Conservation (phyloP, 2,329 filamentous ascomycete species). For the Fusarium denticulatum region DNA sequence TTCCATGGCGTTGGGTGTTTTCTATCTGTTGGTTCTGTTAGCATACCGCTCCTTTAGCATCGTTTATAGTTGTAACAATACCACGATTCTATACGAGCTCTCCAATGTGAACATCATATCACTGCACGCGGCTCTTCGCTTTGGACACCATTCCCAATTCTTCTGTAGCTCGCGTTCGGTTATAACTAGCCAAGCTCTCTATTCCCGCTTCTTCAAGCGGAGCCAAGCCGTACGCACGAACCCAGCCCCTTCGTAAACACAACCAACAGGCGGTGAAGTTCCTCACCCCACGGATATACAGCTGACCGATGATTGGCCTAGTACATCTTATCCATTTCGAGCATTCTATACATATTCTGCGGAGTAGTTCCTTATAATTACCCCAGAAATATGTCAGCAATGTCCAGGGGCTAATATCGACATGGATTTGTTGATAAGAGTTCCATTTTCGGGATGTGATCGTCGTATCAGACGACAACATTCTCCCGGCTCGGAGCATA, state of each 20-base stretch:
- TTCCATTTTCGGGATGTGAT: neutral
- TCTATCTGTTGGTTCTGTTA: neutral
- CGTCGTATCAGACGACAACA: neutral
- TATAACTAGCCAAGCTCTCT: neutral
- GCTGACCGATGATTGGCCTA: neutral
- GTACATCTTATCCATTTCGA: neutral
- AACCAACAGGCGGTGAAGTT: neutral
- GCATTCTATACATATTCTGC: neutral
- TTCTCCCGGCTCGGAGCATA: neutral
- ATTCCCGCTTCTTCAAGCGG: neutral
- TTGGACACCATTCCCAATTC: neutral
- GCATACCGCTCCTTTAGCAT: neutral
- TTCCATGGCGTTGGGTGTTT: neutral
- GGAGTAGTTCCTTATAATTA: neutral
- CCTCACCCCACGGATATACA: neutral
- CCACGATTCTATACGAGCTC: neutral
- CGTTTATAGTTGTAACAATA: neutral
- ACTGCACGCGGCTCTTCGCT: neutral
- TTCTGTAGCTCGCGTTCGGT: neutral
- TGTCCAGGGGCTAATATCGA: neutral
- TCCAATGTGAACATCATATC: neutral
- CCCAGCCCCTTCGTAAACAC: neutral
- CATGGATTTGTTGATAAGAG: neutral
- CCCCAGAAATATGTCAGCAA: neutral
- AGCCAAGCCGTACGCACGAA: neutral